These are phyloP conservation scores for Colletotrichum sojae DNA, from an alignment of 2,329 filamentous ascomycete genomes.

Conservation along the genomic window DNA sequence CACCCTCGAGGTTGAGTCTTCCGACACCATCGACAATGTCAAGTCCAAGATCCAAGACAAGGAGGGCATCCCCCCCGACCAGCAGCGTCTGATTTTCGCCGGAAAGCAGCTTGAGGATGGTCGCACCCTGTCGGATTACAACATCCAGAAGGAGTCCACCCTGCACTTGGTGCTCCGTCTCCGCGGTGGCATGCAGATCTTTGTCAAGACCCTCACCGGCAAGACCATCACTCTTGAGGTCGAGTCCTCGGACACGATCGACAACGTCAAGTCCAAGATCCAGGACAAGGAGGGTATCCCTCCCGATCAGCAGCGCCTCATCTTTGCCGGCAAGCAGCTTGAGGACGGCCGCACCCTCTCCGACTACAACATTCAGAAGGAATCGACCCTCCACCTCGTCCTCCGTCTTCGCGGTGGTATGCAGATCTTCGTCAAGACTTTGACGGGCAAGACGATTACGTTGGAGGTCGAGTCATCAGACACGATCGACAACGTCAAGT, in stretches of 20 bases:
- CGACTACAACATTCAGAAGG: slow-evolving; percentile 98
- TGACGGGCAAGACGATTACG: slow-evolving; percentile 95
- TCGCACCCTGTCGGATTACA: slow-evolving; percentile 69
- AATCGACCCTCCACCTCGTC: slow-evolving; percentile 87
- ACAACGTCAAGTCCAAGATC: slow-evolving; percentile 97
- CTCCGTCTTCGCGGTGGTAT: slow-evolving; percentile 91
- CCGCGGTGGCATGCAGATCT: slow-evolving; percentile 77
- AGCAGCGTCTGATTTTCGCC: slow-evolving; percentile 88
- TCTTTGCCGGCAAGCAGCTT: slow-evolving; percentile 96
- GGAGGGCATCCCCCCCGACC: slow-evolving; percentile 89
- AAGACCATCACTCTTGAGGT: slow-evolving; percentile 96
- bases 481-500: slow-evolving; percentile 95
- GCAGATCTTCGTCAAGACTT: slow-evolving; percentile 90
- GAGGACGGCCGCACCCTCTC: slow-evolving; percentile 92
- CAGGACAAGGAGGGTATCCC: slow-evolving; percentile 98
- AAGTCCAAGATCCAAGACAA: slow-evolving; percentile 94
- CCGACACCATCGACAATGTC: slow-evolving; percentile 88
- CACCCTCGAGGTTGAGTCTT: slow-evolving; percentile 83
- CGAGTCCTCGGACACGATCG: slow-evolving; percentile 90
- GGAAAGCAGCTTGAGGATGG: slow-evolving; percentile 65
- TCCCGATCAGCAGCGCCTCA: slow-evolving; percentile 94
- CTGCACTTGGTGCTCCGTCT: slow-evolving; percentile 84
- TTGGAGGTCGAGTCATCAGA: slow-evolving; percentile 91
- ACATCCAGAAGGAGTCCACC: slow-evolving; percentile 76
- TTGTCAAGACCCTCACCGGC: slow-evolving; percentile 89